Base-by-base conservation (phyloP, 2,329 filamentous ascomycete species). In the Fusarium illudens region DNA sequence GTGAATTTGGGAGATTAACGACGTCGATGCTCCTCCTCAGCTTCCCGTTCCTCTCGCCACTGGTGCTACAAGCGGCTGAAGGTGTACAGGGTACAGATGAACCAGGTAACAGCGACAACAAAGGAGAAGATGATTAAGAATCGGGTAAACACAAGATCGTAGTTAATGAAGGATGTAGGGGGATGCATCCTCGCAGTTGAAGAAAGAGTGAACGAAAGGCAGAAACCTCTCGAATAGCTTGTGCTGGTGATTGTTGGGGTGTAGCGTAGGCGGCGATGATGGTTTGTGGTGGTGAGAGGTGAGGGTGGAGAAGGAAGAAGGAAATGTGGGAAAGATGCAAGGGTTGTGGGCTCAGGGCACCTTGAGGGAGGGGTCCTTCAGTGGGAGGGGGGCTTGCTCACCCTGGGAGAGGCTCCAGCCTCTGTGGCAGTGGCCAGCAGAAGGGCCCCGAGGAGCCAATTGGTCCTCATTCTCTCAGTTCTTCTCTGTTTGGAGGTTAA, bases 381-480 rank as follows among this genome's bases (percentile, higher is more conserved):
- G 30, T 37, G 29, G 13, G 22, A 19, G 27, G 17, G 27, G 20
- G 15, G 15, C 8, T 29, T 22, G 17, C 66, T 65, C 9, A 68
- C 71, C 60, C 72, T 71, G 42, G 59, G 52, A 4, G 65, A 55
- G 44, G 63, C 60, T 55, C 66, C 56, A 36, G 74, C 76, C 29
- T 77, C 73, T 44, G 67, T 68, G 62, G 75, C 68, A 30, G 71
- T 75, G 19, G 74, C 73, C 64, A 80, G 65, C 22, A 77, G 62
- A 29, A 77, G 67, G 44, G 76, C 74, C 51, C 74, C 75, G 30
- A 77, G 65, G 36, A 79, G 51, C 34, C 73, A 71, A 36, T 72
- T 60, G 46, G 74, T 70, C 77, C 78, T 80, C 79, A 80, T 81
- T 63, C 33, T 73, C 46, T 53, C 6, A 36, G 22, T 55, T 13